Evolutionary conservation across 768 basidiomycete species (phyloP).

Genomic region (Podaxis sp.): DNA sequence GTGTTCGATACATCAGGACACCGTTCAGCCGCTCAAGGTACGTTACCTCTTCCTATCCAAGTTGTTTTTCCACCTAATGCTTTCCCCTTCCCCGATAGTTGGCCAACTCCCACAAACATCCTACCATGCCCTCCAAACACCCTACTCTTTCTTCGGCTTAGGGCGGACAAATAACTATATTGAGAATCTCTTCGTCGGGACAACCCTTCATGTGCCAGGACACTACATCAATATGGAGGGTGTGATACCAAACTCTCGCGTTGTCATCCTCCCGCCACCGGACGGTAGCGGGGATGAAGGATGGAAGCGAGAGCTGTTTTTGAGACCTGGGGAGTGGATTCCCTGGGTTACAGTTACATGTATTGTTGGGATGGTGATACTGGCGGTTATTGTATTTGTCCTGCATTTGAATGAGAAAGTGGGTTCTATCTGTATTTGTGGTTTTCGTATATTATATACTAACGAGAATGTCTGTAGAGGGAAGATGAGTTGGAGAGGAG

Average conservation of each 20-base stretch:
- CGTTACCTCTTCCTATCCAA: constrained; percentile 9
- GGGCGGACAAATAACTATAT: constrained; percentile 99
- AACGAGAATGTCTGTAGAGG: constrained; percentile 42
- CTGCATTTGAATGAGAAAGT: constrained; percentile 94
- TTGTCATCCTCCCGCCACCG: constrained; percentile 76
- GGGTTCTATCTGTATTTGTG: constrained; percentile 18
- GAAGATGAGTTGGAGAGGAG: constrained; percentile 93
- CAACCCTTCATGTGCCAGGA: constrained; percentile 64
- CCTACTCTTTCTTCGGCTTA: constrained; percentile 94
- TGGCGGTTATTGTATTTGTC: constrained; percentile 81
- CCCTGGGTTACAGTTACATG: constrained; percentile 95
- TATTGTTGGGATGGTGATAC: constrained; percentile 60
- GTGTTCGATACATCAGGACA: constrained; percentile 87
- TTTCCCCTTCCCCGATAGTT: constrained; percentile 39
- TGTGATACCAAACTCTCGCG: constrained; percentile 94
- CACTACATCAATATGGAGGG: constrained; percentile 95
- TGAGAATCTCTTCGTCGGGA: constrained; percentile 96
- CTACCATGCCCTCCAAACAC: constrained; percentile 85
- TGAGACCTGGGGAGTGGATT: constrained; percentile 96
- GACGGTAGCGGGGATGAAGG: constrained; percentile 38
- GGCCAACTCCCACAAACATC: constrained; percentile 91
- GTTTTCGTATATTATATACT: neutral
- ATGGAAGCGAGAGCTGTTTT: constrained; percentile 88
- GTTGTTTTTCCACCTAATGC: constrained; percentile 6
- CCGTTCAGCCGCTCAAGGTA: constrained; percentile 88